Evolutionary conservation across 345 rosid species (phyloP).

Genomic region (Theobroma cacao): DNA sequence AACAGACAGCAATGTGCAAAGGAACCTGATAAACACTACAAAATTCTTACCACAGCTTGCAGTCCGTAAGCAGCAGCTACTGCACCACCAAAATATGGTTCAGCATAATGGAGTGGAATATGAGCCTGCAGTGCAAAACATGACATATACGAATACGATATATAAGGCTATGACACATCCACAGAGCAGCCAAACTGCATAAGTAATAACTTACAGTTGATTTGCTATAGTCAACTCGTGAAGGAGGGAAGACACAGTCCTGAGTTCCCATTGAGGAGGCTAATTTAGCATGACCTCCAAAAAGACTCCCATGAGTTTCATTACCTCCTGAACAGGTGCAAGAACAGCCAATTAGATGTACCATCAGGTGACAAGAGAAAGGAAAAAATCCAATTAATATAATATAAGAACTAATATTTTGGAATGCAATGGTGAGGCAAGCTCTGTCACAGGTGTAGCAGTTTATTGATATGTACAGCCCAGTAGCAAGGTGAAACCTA

Average conservation of each 20-base stretch:
- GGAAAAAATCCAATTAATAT: not conserved
- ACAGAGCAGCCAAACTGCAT: constrained; percentile 3
- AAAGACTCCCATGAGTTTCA: constrained; percentile 35
- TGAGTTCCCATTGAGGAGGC: constrained; percentile 38
- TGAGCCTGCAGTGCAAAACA: constrained; percentile 34
- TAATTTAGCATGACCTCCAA: constrained; percentile 35
- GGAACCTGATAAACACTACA: not conserved
- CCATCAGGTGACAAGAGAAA: not conserved
- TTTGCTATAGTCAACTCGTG: constrained; percentile 42
- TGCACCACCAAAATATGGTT: constrained; percentile 49
- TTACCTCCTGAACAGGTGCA: constrained; percentile 43
- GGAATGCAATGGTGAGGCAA: too few species aligned
- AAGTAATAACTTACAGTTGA: constrained; percentile 32
- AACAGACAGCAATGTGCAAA: not conserved
- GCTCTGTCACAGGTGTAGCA: not conserved
- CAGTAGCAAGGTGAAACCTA: not conserved
- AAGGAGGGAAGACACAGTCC: constrained; percentile 42
- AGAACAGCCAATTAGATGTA: constrained; percentile 10
- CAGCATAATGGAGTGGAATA: constrained; percentile 45
- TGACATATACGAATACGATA: not conserved
- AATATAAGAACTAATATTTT: not conserved
- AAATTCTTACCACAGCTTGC: constrained; percentile 45
- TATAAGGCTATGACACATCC: constrained; percentile 16
- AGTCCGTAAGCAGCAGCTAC: constrained; percentile 45
- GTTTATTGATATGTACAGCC: not conserved